Evolutionary conservation across 2,329 filamentous ascomycete genomes (phyloP), one percentile per base, ranked within the genome.

Genomic region (Clarireedia paspali): DNA sequence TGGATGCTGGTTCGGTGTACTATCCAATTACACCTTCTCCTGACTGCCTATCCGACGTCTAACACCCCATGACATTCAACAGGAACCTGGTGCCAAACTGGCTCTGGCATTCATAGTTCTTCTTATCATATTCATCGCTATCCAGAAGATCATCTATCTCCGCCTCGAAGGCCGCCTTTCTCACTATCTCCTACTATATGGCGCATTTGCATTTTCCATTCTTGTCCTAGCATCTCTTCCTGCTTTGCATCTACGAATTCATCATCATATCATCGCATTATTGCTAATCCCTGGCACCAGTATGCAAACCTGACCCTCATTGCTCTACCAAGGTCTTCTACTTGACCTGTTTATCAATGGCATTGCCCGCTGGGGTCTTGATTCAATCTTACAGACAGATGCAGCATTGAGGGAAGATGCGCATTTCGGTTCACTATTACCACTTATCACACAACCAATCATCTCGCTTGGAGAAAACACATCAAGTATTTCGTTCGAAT

Each of bases 11-110:
- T 83, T 96, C 40, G 94, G 91, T 15, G 87, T 89, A 1, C 74
- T 99, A 62, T 92, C 92, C 67, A 97, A 97, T 72, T 95, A 96
- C 72, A 97, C 94, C 0, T 89, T 99, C 66, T 88, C 90, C 65
- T 87, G 89, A 72, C 96, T 99, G 59, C 94, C 94, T 0, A 94
- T 99, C 62, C 84, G 91, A 70, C 86, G 94, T 2, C 78, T 99
- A 17, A 97, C 88, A 6, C 84, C 86, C 0, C 90, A 95, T 68
- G 94, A 99, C 67, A 82, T 99, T 45, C 75, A 87, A 48, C 86
- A 91, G 63, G 91, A 99, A 67, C 92, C 94, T 0, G 94, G 94
- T 7, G 94, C 92, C 0, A 85, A 89, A 55, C 80, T 88, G 1
- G 92, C 94, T 0, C 74, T 99, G 49, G 82, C 88, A 46, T 78